These are phyloP conservation scores for Aspergillus thermomutatus DNA, from an alignment of 2,329 filamentous ascomycete species.

Conservation along the genomic window DNA sequence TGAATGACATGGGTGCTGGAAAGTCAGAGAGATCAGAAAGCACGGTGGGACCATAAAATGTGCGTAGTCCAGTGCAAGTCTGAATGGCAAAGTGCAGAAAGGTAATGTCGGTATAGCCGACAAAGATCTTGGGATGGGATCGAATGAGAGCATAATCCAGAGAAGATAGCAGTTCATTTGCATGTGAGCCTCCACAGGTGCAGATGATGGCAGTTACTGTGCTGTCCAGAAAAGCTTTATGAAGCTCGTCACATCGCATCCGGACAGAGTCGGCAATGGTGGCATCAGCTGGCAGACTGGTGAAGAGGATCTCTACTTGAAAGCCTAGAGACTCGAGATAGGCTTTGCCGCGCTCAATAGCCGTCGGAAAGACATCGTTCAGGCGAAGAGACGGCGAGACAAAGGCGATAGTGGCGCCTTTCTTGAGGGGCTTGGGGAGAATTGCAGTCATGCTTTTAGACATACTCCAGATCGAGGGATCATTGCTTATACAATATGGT, in stretches of 20 bases:
- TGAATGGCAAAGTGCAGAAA: slow-evolving; percentile 27
- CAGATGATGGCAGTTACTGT: slow-evolving; percentile 23
- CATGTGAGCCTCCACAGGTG: slow-evolving; percentile 22
- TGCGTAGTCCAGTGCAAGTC: too few relatives aligned
- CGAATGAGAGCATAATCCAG: slow-evolving; percentile 28
- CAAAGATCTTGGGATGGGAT: slow-evolving; percentile 30
- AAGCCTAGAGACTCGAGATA: too few relatives aligned
- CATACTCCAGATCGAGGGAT: background rate
- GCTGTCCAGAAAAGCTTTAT: slow-evolving; percentile 10
- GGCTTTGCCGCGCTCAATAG: background rate
- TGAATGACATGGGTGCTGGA: background rate
- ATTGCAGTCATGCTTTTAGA: background rate
- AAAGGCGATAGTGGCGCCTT: slow-evolving; percentile 29
- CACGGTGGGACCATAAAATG: slow-evolving; percentile 27
- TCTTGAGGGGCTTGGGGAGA: slow-evolving; percentile 16
- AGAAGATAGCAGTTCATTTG: slow-evolving; percentile 24
- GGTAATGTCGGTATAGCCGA: slow-evolving; percentile 30
- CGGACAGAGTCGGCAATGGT: background rate
- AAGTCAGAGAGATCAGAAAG: slow-evolving; percentile 23
- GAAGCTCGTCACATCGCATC: slow-evolving; percentile 8
- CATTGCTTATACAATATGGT: too few relatives aligned
- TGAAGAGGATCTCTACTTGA: too few relatives aligned
- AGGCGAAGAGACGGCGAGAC: slow-evolving; percentile 28
- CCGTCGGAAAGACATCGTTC: slow-evolving; percentile 19
- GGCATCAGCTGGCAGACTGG: too few relatives aligned